Evolutionary conservation across 768 basidiomycete species (phyloP).

Genomic region (Collybia nuda): DNA sequence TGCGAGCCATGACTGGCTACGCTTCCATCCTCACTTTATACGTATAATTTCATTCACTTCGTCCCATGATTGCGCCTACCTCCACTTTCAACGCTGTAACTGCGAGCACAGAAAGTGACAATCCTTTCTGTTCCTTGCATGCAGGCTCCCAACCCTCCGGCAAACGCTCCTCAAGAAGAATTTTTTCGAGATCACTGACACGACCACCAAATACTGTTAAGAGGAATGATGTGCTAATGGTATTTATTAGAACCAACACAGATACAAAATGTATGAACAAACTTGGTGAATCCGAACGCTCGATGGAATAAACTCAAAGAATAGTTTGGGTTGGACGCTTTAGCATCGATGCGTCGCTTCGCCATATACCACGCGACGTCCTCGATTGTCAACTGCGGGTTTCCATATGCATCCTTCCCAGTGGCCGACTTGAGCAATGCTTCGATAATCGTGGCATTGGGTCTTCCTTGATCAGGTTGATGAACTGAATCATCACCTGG

Average conservation of each 20-base stretch:
- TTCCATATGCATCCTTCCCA: conserved; percentile 49
- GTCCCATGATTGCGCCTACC: neutral
- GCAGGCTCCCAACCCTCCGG: conserved; percentile 69
- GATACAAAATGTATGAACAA: neutral
- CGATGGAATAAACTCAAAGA: conserved; percentile 49
- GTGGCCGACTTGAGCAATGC: conserved; percentile 56
- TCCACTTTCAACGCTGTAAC: conserved; percentile 1
- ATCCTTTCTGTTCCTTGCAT: conserved; percentile 46
- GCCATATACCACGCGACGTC: conserved; percentile 57
- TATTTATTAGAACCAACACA: neutral
- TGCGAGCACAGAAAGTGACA: conserved; percentile 35
- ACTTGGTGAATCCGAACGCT: conserved; percentile 68
- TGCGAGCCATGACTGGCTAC: no score
- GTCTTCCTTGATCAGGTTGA: conserved; percentile 50
- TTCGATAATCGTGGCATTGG: conserved; percentile 45
- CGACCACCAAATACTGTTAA: conserved; percentile 64
- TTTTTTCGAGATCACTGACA: conserved; percentile 44
- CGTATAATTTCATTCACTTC: neutral
- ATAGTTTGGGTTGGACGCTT: conserved; percentile 51
- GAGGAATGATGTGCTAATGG: conserved; percentile 55
- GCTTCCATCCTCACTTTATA: no score
- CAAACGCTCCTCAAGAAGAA: conserved; percentile 67
- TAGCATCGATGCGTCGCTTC: conserved; percentile 58
- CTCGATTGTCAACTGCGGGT: conserved; percentile 42
- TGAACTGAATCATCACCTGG: conserved; percentile 47